Percentiles rank a stretch among this genome's conserved stretches.
phyloP scores from a whole-genome alignment of 148 eudicot species.

The Persicaria maculosa region DNA sequence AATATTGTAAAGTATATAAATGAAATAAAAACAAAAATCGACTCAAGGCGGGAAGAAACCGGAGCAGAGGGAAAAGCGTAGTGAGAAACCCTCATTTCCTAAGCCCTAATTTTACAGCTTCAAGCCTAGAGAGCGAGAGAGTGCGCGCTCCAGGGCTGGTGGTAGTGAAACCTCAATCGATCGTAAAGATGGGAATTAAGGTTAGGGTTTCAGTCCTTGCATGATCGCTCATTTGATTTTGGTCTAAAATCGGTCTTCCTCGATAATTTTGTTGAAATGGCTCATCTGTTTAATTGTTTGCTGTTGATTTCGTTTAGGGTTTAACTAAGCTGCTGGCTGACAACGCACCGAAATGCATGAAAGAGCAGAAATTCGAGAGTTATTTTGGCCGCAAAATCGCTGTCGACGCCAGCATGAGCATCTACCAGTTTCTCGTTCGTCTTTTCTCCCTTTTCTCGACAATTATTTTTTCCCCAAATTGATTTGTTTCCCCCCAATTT shows the following conservation, averaged over 20 bases:
- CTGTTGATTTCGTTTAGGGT: slow-evolving; percentile 47
- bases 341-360: slow-evolving; percentile 89
- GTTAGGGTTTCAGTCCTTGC: slow-evolving; percentile 1
- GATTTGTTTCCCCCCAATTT: not conserved
- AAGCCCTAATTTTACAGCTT: no score
- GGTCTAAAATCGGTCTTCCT: not conserved
- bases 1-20: no score
- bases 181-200: slow-evolving; percentile 2
- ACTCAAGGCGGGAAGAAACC: no score
- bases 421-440: slow-evolving; percentile 85
- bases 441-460: not conserved
- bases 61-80: no score
- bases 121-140: no score
- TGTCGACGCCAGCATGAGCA: slow-evolving; percentile 99
- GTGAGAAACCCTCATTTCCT: no score
- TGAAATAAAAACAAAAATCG: no score
- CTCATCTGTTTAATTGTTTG: not conserved
- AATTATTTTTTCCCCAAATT: not conserved
- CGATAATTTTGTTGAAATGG: not conserved
- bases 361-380: slow-evolving; percentile 98
- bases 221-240: not conserved
- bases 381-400: slow-evolving; percentile 88
- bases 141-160: no score
- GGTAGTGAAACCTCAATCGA: no score
- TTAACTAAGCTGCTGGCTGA: slow-evolving; percentile 94